A percentile compares a stretch with the other conserved stretches of the same genome.
phyloP scores from a whole-genome alignment of 306 rosid species.

The Lathyrus oleraceus region DNA sequence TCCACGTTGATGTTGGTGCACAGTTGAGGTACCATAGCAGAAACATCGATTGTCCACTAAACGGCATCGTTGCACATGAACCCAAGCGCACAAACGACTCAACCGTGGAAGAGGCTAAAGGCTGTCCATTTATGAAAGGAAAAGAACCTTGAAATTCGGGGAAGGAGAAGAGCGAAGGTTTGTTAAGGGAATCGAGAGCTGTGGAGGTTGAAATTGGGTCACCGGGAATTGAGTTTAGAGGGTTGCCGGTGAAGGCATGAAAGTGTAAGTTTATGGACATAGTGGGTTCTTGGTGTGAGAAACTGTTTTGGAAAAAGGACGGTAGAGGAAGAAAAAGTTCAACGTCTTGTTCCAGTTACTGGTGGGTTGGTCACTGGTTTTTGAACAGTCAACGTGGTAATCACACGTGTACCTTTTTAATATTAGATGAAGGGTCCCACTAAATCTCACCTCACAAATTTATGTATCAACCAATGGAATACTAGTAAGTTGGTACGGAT shows the following conservation, averaged over 20 bases:
- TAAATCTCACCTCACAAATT: no score
- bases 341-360: no score
- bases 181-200: slow-evolving; percentile 64
- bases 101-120: slow-evolving; percentile 52
- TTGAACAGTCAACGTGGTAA: no score
- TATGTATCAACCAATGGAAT: no score
- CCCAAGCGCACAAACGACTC: slow-evolving; percentile 69
- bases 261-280: slow-evolving; percentile 61
- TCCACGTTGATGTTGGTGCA: slow-evolving; percentile 26
- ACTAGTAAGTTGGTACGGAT: no score
- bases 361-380: no score
- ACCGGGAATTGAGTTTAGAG: slow-evolving; percentile 48
- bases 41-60: slow-evolving; percentile 79
- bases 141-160: slow-evolving; percentile 65
- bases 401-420: no score
- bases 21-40: slow-evolving; percentile 53
- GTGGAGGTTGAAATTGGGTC: slow-evolving; percentile 56
- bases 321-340: slow-evolving; percentile 15
- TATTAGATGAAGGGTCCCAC: no score
- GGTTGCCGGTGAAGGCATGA: slow-evolving; percentile 72
- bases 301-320: no score
- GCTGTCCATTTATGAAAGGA: slow-evolving; percentile 70
- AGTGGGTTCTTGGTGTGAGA: neutral
- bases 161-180: slow-evolving; percentile 43
- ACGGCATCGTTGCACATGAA: slow-evolving; percentile 54